A percentile compares a stretch with the other conserved stretches of the same genome.
phyloP scores from a whole-genome alignment of 2,329 filamentous ascomycete species.

The Zymoseptoria brevis region DNA sequence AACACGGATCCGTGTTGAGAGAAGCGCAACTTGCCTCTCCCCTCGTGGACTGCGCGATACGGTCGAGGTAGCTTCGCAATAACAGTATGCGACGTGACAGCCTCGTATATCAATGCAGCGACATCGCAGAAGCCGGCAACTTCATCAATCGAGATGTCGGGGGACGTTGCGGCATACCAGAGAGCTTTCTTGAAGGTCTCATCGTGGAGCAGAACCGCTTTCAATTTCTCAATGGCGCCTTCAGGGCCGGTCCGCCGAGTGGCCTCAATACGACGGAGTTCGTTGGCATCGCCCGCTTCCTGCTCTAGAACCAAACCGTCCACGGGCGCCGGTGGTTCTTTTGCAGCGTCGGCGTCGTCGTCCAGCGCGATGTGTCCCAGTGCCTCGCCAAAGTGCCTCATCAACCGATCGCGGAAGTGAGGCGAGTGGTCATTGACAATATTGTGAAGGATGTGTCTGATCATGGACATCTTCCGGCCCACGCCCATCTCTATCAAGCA shows the following conservation, averaged over 20 bases:
- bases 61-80: constrained; percentile 48
- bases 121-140: constrained; percentile 51
- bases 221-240: constrained; percentile 51
- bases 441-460: constrained; percentile 50
- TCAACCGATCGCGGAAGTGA: constrained; percentile 47
- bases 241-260: constrained; percentile 48
- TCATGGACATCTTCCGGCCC: constrained; percentile 40
- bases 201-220: constrained; percentile 44
- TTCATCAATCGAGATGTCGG: constrained; percentile 44
- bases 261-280: constrained; percentile 46
- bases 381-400: constrained; percentile 46
- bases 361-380: constrained; percentile 54
- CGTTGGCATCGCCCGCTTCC: constrained; percentile 38
- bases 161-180: constrained; percentile 49
- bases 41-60: constrained; percentile 47
- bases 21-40: constrained; percentile 40
- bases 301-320: constrained; percentile 50
- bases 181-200: constrained; percentile 44
- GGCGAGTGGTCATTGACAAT: constrained; percentile 51
- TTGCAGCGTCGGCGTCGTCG: constrained; percentile 30
- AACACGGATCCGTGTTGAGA: constrained; percentile 16
- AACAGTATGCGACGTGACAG: constrained; percentile 44
- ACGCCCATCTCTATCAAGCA: constrained; percentile 50
- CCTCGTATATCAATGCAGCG: constrained; percentile 48
- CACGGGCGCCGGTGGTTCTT: constrained; percentile 29